Base-by-base conservation (phyloP, 306 rosid genomes). In the Mimosa bimucronata region DNA sequence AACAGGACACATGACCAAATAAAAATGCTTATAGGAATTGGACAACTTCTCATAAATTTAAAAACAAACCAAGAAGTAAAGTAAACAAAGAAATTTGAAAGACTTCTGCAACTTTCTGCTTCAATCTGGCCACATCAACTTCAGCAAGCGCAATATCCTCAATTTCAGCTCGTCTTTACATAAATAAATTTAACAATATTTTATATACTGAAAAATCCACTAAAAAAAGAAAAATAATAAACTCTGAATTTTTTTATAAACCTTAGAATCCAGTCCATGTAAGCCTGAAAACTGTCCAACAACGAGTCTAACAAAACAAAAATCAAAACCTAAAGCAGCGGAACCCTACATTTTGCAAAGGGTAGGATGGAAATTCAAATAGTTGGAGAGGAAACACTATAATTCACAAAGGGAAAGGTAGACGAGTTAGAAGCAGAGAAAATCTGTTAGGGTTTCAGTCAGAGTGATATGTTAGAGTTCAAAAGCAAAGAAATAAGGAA, bases 121-220 rank as follows among this genome's bases (percentile, higher is more conserved):
- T 93, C 90, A 93, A 87, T 85, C 98, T 87, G 71, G 97, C 98
- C 77, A 95, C 99, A 70, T 95, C 99, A 42, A 98, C 99, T 88
- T 95, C 99, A 52, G 99, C 99, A 82, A 95, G 96, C 48, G 98
- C 99, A 81, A 95, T 95, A 87, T 95, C 99, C 90, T 95, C 99
- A 58, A 95, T 94, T 81, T 95, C 99, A 25, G 97, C 98, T 86
- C 97, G 98, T 91, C 99, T 95, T 85, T 84, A 83, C 82, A 87
- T 38, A 83, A 75, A 65, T 60, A 69, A 58, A 67, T 79, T 82
- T 80, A 15, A n/a, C n/a, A 82, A 92, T 87, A 83, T 79, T 83
- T 66, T 50, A 80, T 29, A 77, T 34, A 66, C 75, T 48, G 46
- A 6, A 57, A 73, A 79, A 80, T 65, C 66, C 74, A 21, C 25